Conservation (phyloP, 78 protist genomes). For the Neovahlkampfia damariscottae region DNA sequence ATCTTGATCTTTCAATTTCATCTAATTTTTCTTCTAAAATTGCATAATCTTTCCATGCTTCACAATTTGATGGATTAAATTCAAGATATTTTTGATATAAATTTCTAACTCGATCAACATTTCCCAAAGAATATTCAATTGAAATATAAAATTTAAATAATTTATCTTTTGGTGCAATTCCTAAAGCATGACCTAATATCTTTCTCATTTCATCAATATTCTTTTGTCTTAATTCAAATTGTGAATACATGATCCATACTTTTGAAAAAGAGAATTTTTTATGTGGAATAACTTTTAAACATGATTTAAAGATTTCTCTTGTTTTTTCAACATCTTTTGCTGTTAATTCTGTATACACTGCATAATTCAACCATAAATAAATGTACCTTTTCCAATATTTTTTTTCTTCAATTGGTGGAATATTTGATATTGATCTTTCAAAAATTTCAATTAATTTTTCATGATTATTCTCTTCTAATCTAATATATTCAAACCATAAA, state of each 20-base stretch:
- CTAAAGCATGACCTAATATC: slow-evolving; percentile 59
- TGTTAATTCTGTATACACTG: slow-evolving; percentile 77
- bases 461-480: slow-evolving; percentile 77
- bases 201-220: slow-evolving; percentile 54
- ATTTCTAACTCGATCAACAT: slow-evolving; percentile 64
- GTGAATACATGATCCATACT: slow-evolving; percentile 79
- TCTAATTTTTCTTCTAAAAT: slow-evolving; percentile 68
- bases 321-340: slow-evolving; percentile 72
- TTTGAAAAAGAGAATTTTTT: slow-evolving; percentile 83
- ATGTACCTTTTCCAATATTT: slow-evolving; percentile 86
- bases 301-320: slow-evolving; percentile 57
- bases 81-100: slow-evolving; percentile 73
- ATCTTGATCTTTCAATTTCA: slow-evolving; percentile 66
- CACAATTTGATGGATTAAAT: slow-evolving; percentile 44
- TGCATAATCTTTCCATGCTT: slow-evolving; percentile 74
- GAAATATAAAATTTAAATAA: slow-evolving; percentile 57
- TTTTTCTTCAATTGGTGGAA: slow-evolving; percentile 85
- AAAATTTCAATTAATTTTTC: slow-evolving; percentile 69
- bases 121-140: slow-evolving; percentile 71
- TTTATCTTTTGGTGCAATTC: slow-evolving; percentile 51
- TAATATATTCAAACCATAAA: slow-evolving; percentile 89
- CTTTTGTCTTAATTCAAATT: slow-evolving; percentile 78
- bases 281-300: slow-evolving; percentile 76
- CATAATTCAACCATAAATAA: slow-evolving; percentile 92
- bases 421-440: slow-evolving; percentile 87